Base-by-base conservation (phyloP, 345 rosid species). In the Citrus glauca region DNA sequence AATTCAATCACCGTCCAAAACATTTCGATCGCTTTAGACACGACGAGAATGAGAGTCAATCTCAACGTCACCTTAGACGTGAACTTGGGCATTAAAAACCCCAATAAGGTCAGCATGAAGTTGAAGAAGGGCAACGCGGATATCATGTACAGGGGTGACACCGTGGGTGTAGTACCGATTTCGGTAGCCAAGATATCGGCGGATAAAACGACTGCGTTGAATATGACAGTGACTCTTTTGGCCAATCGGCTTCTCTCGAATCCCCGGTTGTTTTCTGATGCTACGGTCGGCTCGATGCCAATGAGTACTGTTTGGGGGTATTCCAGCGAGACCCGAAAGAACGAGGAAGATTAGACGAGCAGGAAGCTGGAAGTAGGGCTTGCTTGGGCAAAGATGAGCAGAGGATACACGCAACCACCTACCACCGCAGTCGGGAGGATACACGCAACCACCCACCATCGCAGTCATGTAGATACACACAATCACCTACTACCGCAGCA, bases 141-240 rank as follows among this genome's bases (percentile, higher is more conserved):
- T 37, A 50, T 96, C 28, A 89, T 85, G 66, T 96, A 94, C 90
- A 82, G 91, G 72, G 95, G 89, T 0, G 66, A 83, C 24, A 25
- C 64, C 7, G 84, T 96, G 7, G 99, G 97, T 2, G 93, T 88
- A 42, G 93, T 81, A 2, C 95, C 98, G 0, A 81, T 96, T 28
- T 89, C 95, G 1, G 94, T 91, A 0, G 88, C 84, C 0, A 69
- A 83, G 72, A 84, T 96, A 40, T 76, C 77, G 33, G 66, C 98
- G 14, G 89, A 81, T 68, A 37, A 75, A 33, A 90, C 91, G 17
- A 56, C 66, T 22, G 53, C 71, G 10, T 78, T 94, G 90, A 92
- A 91, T 76, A 0, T 96, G 22, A 88, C 90, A 1, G 81, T 91
- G 9, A 91, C 87, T 5, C 6, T 96, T 10, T 45, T 91, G 91